Conservation (phyloP, 1,139 yeast species). For the Arxiozyma bovina region DNA sequence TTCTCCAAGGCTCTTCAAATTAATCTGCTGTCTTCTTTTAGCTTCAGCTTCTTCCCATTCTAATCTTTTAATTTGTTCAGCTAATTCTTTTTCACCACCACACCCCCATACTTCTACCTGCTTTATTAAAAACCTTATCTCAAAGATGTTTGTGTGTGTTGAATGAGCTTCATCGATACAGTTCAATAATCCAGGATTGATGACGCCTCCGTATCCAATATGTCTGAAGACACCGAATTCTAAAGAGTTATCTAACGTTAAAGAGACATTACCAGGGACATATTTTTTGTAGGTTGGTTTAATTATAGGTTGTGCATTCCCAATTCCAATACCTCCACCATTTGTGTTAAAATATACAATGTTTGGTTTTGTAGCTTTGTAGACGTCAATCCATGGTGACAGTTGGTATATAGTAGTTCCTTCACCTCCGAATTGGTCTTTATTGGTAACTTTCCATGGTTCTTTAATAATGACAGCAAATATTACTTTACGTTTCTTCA, state of each 20-base stretch:
- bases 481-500: conserved; percentile 36
- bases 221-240: conserved; percentile 80
- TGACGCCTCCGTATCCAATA: conserved; percentile 45
- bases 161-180: conserved; percentile 17
- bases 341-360: conserved; percentile 53
- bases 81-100: conserved; percentile 67
- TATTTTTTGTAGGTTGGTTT: conserved; percentile 39
- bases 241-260: conserved; percentile 66
- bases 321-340: conserved; percentile 79
- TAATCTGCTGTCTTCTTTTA: conserved; percentile 62
- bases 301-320: conserved; percentile 52
- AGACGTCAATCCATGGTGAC: conserved; percentile 56
- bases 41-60: conserved; percentile 91
- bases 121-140: conserved; percentile 60
- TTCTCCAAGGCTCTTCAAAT: conserved; percentile 58
- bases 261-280: conserved; percentile 61
- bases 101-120: conserved; percentile 90
- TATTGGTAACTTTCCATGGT: conserved; percentile 75
- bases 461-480: conserved; percentile 55
- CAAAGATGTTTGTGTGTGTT: conserved; percentile 36
- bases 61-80: conserved; percentile 70
- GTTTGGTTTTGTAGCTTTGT: conserved; percentile 31
- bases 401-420: conserved; percentile 51
- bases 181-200: conserved; percentile 29
- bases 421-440: conserved; percentile 60